Percentiles rank a stretch among this genome's conserved stretches.
phyloP scores from a whole-genome alignment of 345 rosid species.

The Populus davidiana region DNA sequence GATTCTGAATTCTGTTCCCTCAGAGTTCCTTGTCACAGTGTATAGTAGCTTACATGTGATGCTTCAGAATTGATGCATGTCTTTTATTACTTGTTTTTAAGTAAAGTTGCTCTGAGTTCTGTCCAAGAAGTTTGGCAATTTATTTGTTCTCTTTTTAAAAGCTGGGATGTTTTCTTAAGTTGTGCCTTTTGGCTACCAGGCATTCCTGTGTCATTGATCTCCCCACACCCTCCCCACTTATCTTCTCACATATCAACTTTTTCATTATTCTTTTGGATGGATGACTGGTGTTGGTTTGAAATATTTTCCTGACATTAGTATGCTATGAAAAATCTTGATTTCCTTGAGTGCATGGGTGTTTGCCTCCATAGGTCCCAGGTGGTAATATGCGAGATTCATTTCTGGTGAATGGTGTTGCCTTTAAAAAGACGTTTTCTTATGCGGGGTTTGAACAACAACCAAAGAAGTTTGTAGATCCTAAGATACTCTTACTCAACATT shows the following conservation, averaged over 20 bases:
- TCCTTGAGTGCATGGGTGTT: neutral
- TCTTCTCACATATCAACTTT: too few species aligned
- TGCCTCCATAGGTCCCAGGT: slow-evolving; percentile 73
- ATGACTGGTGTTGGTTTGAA: neutral
- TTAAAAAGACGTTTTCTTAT: slow-evolving; percentile 97
- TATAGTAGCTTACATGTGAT: neutral
- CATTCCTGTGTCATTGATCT: neutral
- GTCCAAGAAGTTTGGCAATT: neutral
- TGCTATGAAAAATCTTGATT: slow-evolving; percentile 5
- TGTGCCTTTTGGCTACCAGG: neutral
- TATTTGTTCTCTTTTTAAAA: neutral
- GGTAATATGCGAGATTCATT: slow-evolving; percentile 97
- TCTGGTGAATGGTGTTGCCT: slow-evolving; percentile 95
- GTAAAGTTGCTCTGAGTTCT: neutral
- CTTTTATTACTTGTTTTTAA: neutral
- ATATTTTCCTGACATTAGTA: neutral
- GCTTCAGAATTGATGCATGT: neutral
- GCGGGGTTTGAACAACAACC: slow-evolving; percentile 99
- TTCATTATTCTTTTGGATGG: neutral
- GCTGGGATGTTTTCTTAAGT: neutral
- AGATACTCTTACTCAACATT: slow-evolving; percentile 76
- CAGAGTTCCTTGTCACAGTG: neutral
- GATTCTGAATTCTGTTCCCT: neutral
- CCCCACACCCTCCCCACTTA: neutral
- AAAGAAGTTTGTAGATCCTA: slow-evolving; percentile 79